Evolutionary conservation across 2,329 filamentous ascomycete genomes (phyloP), one percentile per base, ranked within the genome.

Genomic region (Ciborinia camelliae): DNA sequence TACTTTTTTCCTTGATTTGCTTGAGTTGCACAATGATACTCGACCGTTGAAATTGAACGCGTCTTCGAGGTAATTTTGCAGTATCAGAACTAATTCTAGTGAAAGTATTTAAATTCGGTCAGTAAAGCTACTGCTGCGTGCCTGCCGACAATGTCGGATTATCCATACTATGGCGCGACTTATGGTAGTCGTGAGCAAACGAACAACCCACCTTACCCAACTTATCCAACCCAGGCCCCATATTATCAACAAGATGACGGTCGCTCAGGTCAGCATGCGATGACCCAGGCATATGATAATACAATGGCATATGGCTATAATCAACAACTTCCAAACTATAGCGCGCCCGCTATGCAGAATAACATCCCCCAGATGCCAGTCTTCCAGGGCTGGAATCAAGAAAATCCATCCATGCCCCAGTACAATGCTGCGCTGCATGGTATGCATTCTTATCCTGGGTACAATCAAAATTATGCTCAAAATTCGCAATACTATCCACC

Each of bases 81-180:
- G 20, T 51, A 23, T 43, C 43, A 41, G 43, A 51, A 60, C 62
- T 64, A 64, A 64, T 51, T 8, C 53, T 32, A 48, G 35, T 41
- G 26, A 3, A 58, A 45, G 32, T 26, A 41, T 58, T 50, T 43
- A 14, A 54, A 54, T 51, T 7, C 7, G 12, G 28, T 45, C 51
- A 47, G 50, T 35, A 35, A 55, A 55, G 50, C 50, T 63, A 55
- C 51, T 47, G 28, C 41, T 37, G 10, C 14, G 18, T 18, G 45
- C 20, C 23, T 63, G n/a, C 50, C 65, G 63, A 73, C 62, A 58
- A 82, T 82, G 81, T 79, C 80, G 58, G 77, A 80, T 66, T 81
- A 82, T 73, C 79, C 79, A 63, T 77, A 78, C 20, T 81, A 79
- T 69, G 78, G 78, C 66, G 75, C 68, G 47, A 66, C 61, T 48